Percentiles rank a stretch among this genome's conserved stretches.
phyloP scores from a whole-genome alignment of 129 eudicot genomes.

The Erigeron canadensis region DNA sequence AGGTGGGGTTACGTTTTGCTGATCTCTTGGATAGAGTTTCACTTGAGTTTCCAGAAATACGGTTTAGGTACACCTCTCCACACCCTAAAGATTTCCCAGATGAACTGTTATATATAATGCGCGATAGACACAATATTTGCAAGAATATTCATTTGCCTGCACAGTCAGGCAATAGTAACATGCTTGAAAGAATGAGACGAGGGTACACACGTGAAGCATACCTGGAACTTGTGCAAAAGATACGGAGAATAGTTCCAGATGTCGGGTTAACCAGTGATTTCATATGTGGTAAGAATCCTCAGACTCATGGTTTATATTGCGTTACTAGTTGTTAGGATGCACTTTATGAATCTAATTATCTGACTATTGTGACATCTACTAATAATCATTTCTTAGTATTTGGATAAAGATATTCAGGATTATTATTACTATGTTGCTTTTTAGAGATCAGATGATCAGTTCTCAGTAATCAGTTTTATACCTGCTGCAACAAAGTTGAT shows the following conservation, averaged over 20 bases:
- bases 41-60: constrained; percentile 83
- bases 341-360: background rate
- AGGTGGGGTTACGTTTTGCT: constrained; percentile 82
- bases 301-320: background rate
- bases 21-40: constrained; percentile 91
- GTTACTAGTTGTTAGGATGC: background rate
- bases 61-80: constrained; percentile 97
- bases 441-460: background rate
- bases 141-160: constrained; percentile 95
- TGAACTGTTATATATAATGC: constrained; percentile 78
- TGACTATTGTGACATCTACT: background rate
- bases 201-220: constrained; percentile 95
- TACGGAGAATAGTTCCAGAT: constrained; percentile 81
- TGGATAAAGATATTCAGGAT: background rate
- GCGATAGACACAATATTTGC: constrained; percentile 84
- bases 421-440: background rate
- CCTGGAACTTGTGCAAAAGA: constrained; percentile 87
- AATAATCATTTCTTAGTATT: background rate
- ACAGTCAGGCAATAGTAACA: constrained; percentile 86
- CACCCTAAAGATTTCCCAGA: constrained; percentile 99
- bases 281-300: constrained; percentile 73
- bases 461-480: background rate
- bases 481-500: background rate
- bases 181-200: constrained; percentile 90
- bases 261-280: constrained; percentile 95